Percentiles rank a stretch among this genome's conserved stretches.
Evolutionary conservation across 1,284 basidiomycete species (phyloP).

Genomic region (Amylostereum areolatum): DNA sequence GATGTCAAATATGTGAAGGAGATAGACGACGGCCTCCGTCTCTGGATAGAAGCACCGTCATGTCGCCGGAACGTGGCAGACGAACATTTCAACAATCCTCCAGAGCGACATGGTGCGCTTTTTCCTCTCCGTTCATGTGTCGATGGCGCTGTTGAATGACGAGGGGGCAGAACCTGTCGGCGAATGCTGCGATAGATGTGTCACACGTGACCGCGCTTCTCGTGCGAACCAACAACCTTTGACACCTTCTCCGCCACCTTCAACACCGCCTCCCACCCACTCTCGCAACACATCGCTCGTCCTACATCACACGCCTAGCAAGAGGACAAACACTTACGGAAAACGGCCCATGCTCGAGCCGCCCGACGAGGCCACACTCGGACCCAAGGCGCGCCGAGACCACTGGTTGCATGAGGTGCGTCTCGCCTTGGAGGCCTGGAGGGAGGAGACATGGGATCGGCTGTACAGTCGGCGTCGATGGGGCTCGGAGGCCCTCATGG

Average conservation of each 20-base stretch:
- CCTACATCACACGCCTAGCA: constrained; percentile 2
- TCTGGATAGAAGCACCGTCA: constrained; percentile 5
- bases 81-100: constrained; percentile 8
- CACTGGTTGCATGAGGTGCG: not conserved
- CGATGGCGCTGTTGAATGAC: not conserved
- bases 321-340: not conserved
- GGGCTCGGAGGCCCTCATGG: too few relatives aligned
- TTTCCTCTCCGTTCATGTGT: not conserved
- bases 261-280: too few relatives aligned
- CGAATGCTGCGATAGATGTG: not conserved
- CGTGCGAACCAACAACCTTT: not conserved
- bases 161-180: not conserved
- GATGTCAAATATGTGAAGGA: constrained; percentile 4
- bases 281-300: not conserved
- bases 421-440: not conserved
- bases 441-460: not conserved
- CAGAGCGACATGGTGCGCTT: not conserved
- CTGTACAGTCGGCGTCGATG: too few relatives aligned
- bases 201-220: not conserved
- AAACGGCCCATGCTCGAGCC: constrained; percentile 13
- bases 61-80: constrained; percentile 9
- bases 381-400: not conserved
- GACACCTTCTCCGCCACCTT: too few relatives aligned
- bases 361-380: constrained; percentile 7
- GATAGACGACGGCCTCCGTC: constrained; percentile 4